Conservation (phyloP, 306 rosid genomes). For the Benincasa hispida region DNA sequence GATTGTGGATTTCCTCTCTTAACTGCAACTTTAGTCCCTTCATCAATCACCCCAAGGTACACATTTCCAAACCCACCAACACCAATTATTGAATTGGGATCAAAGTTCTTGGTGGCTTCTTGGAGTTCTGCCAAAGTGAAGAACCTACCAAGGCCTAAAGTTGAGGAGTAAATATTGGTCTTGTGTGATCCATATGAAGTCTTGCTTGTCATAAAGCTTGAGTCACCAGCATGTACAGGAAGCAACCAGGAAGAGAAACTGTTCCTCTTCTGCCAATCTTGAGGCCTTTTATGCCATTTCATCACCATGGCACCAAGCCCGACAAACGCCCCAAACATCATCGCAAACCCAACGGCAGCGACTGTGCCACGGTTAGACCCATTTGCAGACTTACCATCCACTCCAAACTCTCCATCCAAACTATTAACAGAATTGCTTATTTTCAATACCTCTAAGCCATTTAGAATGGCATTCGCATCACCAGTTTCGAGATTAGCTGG, state of each 20-base stretch:
- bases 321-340: slow-evolving; percentile 41
- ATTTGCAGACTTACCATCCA: slow-evolving; percentile 20
- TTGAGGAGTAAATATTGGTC: slow-evolving; percentile 15
- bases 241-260: slow-evolving; percentile 48
- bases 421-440: slow-evolving; percentile 37
- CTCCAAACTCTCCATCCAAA: slow-evolving; percentile 40
- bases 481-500: slow-evolving; percentile 9
- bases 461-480: slow-evolving; percentile 23
- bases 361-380: slow-evolving; percentile 24
- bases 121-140: slow-evolving; percentile 30
- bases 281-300: slow-evolving; percentile 42
- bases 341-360: slow-evolving; percentile 35
- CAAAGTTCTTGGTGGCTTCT: slow-evolving; percentile 42
- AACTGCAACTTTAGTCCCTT: slow-evolving; percentile 29
- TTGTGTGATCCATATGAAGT: slow-evolving; percentile 21
- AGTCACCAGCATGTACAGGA: slow-evolving; percentile 30
- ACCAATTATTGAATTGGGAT: slow-evolving; percentile 28
- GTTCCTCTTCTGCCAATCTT: slow-evolving; percentile 44
- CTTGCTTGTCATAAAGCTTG: slow-evolving; percentile 31
- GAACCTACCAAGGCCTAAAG: slow-evolving; percentile 34
- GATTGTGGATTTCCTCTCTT: slow-evolving; percentile 41
- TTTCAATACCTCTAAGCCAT: slow-evolving; percentile 33
- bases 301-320: slow-evolving; percentile 46
- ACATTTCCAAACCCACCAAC: slow-evolving; percentile 47
- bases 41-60: slow-evolving; percentile 28